Percentiles rank a stretch among this genome's conserved stretches.
Conservation (phyloP, 2,329 filamentous ascomycete genomes). For the Microthyrium microscopicum region DNA sequence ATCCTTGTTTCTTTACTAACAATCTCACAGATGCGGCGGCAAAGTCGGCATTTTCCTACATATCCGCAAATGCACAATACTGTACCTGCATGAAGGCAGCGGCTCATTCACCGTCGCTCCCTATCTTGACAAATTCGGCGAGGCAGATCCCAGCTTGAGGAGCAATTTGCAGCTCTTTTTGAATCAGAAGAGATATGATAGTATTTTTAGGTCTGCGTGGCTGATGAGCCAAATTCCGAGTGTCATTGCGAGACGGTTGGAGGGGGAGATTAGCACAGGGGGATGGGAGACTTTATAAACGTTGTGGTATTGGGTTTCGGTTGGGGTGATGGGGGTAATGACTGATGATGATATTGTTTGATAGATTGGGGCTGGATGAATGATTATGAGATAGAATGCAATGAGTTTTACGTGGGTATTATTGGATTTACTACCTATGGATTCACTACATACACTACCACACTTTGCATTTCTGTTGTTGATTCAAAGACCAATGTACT, state of each 20-base stretch:
- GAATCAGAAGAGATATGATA: conserved; percentile 87
- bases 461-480: no score
- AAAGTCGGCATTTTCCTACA: conserved; percentile 92
- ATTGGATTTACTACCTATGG: no score
- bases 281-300: conserved; percentile 66
- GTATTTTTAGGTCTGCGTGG: conserved; percentile 71
- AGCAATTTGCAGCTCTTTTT: conserved; percentile 80
- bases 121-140: conserved; percentile 90
- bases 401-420: no score
- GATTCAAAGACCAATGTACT: no score
- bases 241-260: conserved; percentile 74
- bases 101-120: conserved; percentile 79
- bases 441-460: no score
- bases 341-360: no score
- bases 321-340: no score
- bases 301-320: no score
- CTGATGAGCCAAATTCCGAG: conserved; percentile 74
- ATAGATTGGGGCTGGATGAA: no score
- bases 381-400: no score
- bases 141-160: conserved; percentile 76
- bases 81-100: conserved; percentile 67
- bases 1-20: neutral
- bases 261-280: conserved; percentile 91
- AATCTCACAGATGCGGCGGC: conserved; percentile 52
- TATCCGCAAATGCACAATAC: conserved; percentile 84